A percentile compares a stretch with the other conserved stretches of the same genome.
Evolutionary conservation across 2,329 filamentous ascomycete genomes (phyloP).

Genomic region (Phialophora chinensis): DNA sequence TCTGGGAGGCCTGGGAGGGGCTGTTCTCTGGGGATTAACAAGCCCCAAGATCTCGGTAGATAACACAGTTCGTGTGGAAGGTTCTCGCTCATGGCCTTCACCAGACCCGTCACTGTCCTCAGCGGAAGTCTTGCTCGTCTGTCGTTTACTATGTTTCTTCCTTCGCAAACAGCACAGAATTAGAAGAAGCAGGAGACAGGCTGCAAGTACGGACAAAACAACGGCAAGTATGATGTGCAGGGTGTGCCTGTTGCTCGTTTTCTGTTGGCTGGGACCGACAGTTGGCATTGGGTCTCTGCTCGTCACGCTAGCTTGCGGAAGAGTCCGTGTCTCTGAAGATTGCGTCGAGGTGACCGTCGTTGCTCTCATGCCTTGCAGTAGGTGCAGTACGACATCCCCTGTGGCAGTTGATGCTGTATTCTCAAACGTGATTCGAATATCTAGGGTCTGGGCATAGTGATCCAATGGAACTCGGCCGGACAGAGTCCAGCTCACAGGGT

Average conservation of each 20-base stretch:
- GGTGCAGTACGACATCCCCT: constrained; percentile 2
- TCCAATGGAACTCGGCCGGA: constrained; percentile 21
- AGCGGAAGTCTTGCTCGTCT: not conserved
- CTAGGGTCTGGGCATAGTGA: constrained; percentile 9
- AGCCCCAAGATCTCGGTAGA: not conserved
- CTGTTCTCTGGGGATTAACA: not conserved
- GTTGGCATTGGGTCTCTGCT: constrained; percentile 11
- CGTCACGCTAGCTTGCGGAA: constrained; percentile 17
- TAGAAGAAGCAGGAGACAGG: constrained; percentile 16
- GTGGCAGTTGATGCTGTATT: constrained; percentile 20
- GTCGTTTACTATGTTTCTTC: constrained; percentile 4
- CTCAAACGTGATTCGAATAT: constrained; percentile 21
- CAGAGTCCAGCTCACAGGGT: constrained; percentile 20
- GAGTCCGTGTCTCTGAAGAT: constrained; percentile 2
- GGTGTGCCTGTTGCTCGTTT: constrained; percentile 13
- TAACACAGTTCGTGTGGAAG: not conserved
- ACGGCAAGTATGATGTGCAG: constrained; percentile 25
- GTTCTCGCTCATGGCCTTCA: not conserved
- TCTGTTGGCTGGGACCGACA: not conserved
- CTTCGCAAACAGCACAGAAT: constrained; percentile 22
- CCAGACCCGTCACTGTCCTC: not conserved
- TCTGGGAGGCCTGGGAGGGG: constrained; percentile 14
- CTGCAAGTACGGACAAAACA: constrained; percentile 22
- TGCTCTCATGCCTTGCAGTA: not conserved
- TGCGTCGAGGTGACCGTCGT: constrained; percentile 4